Conservation (phyloP, 148 eudicot genomes). For the Camellia sinensis region DNA sequence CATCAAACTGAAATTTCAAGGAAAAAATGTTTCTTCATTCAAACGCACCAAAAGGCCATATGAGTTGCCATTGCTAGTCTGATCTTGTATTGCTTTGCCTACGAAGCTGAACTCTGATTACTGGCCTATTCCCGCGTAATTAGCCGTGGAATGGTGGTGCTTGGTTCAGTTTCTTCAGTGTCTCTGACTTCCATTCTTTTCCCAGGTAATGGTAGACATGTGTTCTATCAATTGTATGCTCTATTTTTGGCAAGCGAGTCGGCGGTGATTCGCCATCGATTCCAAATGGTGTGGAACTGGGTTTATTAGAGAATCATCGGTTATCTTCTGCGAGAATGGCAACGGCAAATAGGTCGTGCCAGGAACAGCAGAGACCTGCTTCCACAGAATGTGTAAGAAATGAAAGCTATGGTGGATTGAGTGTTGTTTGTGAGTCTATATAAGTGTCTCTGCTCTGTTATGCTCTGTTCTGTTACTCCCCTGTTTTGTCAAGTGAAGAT, state of each 20-base stretch:
- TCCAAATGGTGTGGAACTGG: background rate
- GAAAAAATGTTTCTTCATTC: background rate
- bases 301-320: background rate
- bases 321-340: no score
- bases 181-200: background rate
- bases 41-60: conserved; percentile 1
- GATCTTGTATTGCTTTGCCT: background rate
- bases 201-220: background rate
- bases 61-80: background rate
- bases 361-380: no score
- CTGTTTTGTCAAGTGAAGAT: no score
- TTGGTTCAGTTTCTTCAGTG: no score
- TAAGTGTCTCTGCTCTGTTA: no score
- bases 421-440: no score
- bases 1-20: background rate
- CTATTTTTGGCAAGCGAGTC: background rate
- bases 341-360: no score
- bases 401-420: no score
- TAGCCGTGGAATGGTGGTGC: background rate
- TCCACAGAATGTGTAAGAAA: no score
- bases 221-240: background rate
- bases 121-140: background rate
- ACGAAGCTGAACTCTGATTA: background rate
- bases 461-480: no score
- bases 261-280: background rate